A percentile compares a stretch with the other conserved stretches of the same genome.
phyloP scores from a whole-genome alignment of 768 basidiomycete genomes.

The Macrolepiota albuminosa region DNA sequence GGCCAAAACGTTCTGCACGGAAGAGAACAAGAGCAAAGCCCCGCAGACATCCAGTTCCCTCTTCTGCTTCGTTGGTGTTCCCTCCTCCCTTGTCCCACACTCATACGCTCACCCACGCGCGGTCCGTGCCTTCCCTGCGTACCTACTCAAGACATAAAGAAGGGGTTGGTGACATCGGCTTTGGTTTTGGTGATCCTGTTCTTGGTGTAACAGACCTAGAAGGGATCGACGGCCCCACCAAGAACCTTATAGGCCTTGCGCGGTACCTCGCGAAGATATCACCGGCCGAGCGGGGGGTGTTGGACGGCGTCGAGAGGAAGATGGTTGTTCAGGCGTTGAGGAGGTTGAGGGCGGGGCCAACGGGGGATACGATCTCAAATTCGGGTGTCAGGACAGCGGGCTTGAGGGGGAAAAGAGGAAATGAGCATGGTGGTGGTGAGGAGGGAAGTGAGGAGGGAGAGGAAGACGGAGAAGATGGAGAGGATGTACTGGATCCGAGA shows the following conservation, averaged over 20 bases:
- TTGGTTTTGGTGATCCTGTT: neutral
- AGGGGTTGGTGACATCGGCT: neutral
- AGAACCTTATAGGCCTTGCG: conserved; percentile 6
- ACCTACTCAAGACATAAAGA: neutral
- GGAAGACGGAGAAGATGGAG: conserved; percentile 6
- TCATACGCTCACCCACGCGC: neutral
- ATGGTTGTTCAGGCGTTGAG: conserved; percentile 6
- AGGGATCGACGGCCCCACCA: neutral
- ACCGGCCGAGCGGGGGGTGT: conserved; percentile 7
- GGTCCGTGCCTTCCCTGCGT: conserved; percentile 3
- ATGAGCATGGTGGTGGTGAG: neutral
- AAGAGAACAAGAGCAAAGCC: neutral
- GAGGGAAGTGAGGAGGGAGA: neutral
- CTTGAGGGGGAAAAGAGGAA: neutral
- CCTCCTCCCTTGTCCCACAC: neutral
- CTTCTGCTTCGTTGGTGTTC: neutral
- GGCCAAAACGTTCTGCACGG: neutral
- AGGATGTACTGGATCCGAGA: conserved; percentile 31
- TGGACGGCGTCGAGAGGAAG: conserved; percentile 12
- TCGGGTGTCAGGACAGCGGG: neutral
- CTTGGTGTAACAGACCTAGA: neutral
- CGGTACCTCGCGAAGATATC: conserved; percentile 5
- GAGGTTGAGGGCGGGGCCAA: neutral
- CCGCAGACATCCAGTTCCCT: neutral
- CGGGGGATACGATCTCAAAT: neutral